A percentile compares a stretch with the other conserved stretches of the same genome.
Evolutionary conservation across 2,329 filamentous ascomycete genomes (phyloP).

Genomic region (Ophiocordyceps sinensis): DNA sequence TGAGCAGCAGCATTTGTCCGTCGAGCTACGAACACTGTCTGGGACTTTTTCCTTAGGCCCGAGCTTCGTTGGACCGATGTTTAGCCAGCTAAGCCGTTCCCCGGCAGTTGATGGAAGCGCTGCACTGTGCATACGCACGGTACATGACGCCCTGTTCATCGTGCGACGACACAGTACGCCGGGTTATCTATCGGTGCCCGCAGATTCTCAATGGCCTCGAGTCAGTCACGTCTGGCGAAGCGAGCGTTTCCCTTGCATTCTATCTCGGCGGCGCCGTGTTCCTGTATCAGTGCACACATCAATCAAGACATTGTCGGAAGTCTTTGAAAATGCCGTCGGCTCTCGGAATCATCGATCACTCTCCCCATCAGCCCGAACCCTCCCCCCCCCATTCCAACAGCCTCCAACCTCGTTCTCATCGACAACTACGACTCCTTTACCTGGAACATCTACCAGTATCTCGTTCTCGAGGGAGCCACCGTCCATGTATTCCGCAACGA

Average conservation of each 20-base stretch:
- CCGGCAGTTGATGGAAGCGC: no score
- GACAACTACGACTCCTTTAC: constrained; percentile 99
- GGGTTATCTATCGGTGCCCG: no score
- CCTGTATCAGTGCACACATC: no score
- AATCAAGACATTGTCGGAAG: background rate
- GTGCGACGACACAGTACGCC: no score
- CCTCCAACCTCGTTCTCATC: constrained; percentile 84
- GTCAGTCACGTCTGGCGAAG: no score
- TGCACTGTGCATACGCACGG: no score
- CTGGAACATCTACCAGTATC: constrained; percentile 98
- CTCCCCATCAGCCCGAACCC: constrained; percentile 68
- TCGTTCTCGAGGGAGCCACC: constrained; percentile 84
- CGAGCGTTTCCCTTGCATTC: no score
- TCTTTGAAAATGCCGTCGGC: constrained; percentile 28
- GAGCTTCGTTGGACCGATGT: background rate
- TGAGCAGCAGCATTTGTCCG: constrained; percentile 7
- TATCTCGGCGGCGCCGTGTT: no score
- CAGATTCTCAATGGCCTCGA: no score
- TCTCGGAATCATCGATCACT: constrained; percentile 55
- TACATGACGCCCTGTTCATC: no score
- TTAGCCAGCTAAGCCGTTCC: no score
- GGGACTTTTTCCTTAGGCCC: constrained; percentile 12
- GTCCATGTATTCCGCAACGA: constrained; percentile 90
- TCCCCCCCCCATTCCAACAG: constrained; percentile 59
- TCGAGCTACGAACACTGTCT: background rate